A percentile compares a stretch with the other conserved stretches of the same genome.
These are phyloP conservation scores for Xylaria telfairii DNA, from an alignment of 495 filamentous ascomycete genomes.

Conservation along the genomic window DNA sequence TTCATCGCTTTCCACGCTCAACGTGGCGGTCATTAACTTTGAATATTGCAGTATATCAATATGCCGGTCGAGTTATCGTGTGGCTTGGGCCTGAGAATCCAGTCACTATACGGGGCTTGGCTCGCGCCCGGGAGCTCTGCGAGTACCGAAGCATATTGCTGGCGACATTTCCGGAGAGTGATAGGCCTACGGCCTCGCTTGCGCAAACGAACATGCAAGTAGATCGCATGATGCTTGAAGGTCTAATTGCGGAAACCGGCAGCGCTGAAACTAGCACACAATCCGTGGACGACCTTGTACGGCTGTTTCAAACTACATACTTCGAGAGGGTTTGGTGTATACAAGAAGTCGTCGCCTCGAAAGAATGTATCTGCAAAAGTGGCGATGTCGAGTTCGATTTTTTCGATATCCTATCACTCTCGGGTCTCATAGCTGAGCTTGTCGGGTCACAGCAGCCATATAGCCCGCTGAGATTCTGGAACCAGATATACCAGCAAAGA, in stretches of 20 bases:
- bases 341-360: slow-evolving; percentile 28
- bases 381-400: slow-evolving; percentile 27
- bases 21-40: background rate
- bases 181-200: background rate
- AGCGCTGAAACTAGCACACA: background rate
- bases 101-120: slow-evolving; percentile 10
- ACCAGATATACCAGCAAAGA: slow-evolving; percentile 9
- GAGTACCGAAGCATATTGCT: slow-evolving; percentile 2
- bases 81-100: slow-evolving; percentile 20
- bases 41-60: slow-evolving; percentile 19
- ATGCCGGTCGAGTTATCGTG: slow-evolving; percentile 23
- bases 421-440: slow-evolving; percentile 3
- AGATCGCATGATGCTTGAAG: slow-evolving; percentile 12
- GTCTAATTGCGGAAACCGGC: slow-evolving; percentile 8
- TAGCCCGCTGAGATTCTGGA: slow-evolving; percentile 20
- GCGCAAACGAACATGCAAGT: background rate
- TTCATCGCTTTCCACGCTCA: background rate
- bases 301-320: slow-evolving; percentile 21
- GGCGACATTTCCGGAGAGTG: background rate
- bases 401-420: slow-evolving; percentile 14
- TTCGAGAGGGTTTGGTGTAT: slow-evolving; percentile 29
- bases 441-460: slow-evolving; percentile 10
- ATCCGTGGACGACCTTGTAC: slow-evolving; percentile 8
- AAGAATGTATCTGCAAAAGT: slow-evolving; percentile 25
- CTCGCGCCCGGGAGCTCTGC: slow-evolving; percentile 14